Percentiles rank a stretch among this genome's conserved stretches.
Conservation (phyloP, 2,329 filamentous ascomycete genomes). For the Fusarium sp. region DNA sequence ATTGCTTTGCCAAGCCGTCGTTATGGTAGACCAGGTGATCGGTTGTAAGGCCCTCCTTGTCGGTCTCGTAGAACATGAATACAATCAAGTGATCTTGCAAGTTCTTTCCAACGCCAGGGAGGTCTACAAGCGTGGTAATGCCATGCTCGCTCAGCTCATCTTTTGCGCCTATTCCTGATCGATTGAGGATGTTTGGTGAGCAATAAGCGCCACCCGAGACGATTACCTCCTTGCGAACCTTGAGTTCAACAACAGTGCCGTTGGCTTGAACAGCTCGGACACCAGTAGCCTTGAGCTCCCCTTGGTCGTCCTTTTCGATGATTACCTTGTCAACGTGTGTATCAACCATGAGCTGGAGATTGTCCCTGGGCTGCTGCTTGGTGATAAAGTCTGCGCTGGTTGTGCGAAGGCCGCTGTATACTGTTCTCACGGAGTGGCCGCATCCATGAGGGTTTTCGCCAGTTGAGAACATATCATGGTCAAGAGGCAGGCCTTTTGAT, state of each 20-base stretch:
- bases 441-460: conserved; percentile 68
- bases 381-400: conserved; percentile 68
- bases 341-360: conserved; percentile 64
- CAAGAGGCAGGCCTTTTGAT: conserved; percentile 67
- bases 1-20: conserved; percentile 65
- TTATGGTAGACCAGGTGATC: conserved; percentile 69
- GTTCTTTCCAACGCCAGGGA: conserved; percentile 66
- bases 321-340: conserved; percentile 68
- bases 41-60: conserved; percentile 65
- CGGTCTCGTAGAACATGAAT: conserved; percentile 74
- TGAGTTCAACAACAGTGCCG: conserved; percentile 58
- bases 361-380: conserved; percentile 56
- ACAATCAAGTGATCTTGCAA: conserved; percentile 66
- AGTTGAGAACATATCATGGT: conserved; percentile 71
- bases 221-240: conserved; percentile 57
- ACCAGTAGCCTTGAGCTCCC: conserved; percentile 60
- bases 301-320: conserved; percentile 55
- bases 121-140: conserved; percentile 60
- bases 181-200: conserved; percentile 66
- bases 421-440: conserved; percentile 68
- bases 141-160: conserved; percentile 59
- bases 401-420: conserved; percentile 65
- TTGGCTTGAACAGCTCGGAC: conserved; percentile 59
- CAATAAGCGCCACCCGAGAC: conserved; percentile 65
- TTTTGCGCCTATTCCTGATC: conserved; percentile 66